Evolutionary conservation across 805 yeast genomes (phyloP), one percentile per base, ranked within the genome.

Genomic region (Myxozyma vanderwaltii): DNA sequence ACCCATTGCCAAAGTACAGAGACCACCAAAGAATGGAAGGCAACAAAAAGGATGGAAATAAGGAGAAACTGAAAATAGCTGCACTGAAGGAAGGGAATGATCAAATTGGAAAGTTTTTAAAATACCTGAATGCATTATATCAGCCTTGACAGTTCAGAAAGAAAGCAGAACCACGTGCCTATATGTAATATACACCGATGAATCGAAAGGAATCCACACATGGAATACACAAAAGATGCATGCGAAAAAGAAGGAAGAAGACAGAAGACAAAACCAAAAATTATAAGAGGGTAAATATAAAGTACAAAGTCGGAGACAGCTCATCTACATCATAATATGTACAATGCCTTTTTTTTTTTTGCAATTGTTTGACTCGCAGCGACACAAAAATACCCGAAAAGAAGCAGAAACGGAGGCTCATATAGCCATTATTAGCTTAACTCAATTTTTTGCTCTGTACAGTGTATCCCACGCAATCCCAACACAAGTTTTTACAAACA

Each of bases 51-150:
- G 12, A 24, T 21, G 15, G 45, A 41, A 15, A 10, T 13, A 17
- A 38, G 41, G 21, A 38, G 41, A 38, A 5, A 38, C 17, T 5
- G n/a, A 17, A 7, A 29, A 29, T 7, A 10, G 33, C 33, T 29
- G 33, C 10, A 29, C 10, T 7, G 33, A 29, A 29, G 33, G 33
- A 10, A 29, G 10, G 33, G 33, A 10, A 29, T 10, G 27, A 41
- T 24, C 46, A 21, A 35, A 17, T 19, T 15, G 38, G 38, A 15
- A 13, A 29, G 33, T 8, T 44, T 46, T 53, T 53, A 53, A 23
- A 53, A 53, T n/a, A 53, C 57, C 57, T 53, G 57, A 45, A 53
- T 53, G 51, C 45, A 24, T 33, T 43, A 26, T 38, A 53, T 53
- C 51, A 53, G 57, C 47, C 12, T 21, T 21, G 21, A 38, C 43